Evolutionary conservation across 2,329 filamentous ascomycete genomes (phyloP), one percentile per base, ranked within the genome.

Genomic region (Atkinsonella hypoxylon): DNA sequence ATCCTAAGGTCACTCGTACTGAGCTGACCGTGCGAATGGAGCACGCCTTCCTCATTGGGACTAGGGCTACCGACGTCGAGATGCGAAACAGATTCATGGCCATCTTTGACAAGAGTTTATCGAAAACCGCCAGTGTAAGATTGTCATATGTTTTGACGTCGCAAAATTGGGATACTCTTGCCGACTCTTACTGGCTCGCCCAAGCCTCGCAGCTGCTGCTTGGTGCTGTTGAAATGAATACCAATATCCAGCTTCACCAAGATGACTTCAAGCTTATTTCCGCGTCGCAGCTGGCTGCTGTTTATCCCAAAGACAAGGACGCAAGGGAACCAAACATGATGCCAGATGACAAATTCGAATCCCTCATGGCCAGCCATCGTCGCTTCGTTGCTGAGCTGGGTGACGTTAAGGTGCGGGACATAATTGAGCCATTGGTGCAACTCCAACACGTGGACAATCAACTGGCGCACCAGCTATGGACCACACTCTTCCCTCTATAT

Each of bases 1-100:
- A 98, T 61, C 88, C 89, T 0, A 95, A 94, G 69, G 93, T 98
- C 55, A 89, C 90, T 1, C 80, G 90, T 32, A 96, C 91, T 0
- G 93, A 99, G 67, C 77, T 99, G 49, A 97, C 93, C 0, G 94
- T 99, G 10, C 82, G 94, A 4, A 86, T 99, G 78, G 93, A 99
- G 70, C 91, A 97, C 67, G 93, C 93, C 5, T 99, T 98, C 76
- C 76, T 99, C 56, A 93, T 98, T 47, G 93, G 94, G 30, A 94
- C 91, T 0, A 75, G 94, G 59, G 91, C 91, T 2, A 84, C 90
- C 58, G 91, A 98, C 64, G 87, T 97, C 12, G 87, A 95, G 52
- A 96, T 97, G 89, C 86, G 93, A 43, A 95, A 95, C 61, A 84
- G 91, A 13, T 98, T 98, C 71, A 89, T 98, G 82, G 80, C 80